Evolutionary conservation across 179 eudicot species (phyloP), one percentile per base, ranked within the genome.

Genomic region (Gypsophila paniculata): DNA sequence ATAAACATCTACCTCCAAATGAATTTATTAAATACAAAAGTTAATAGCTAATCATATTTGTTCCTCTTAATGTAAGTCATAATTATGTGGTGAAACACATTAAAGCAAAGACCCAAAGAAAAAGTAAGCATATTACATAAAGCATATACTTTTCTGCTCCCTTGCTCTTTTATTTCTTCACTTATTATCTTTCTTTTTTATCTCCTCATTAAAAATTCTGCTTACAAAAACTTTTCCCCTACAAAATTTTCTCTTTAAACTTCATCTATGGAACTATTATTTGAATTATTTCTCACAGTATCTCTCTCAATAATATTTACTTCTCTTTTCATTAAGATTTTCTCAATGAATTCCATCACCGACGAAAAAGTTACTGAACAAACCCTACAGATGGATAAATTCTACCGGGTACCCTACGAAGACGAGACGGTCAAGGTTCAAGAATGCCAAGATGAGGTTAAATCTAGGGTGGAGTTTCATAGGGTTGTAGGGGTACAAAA

Each of bases 251-350:
- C 44, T 61, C 3, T 14, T 29, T 14, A 34, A 8, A 22, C 69
- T 23, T 74, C 8, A 60, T 59, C 61, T 21, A 83, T 83, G 86
- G 86, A 83, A 82, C 65, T 83, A 26, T 68, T 78, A 18, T 57
- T 58, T 59, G 84, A 81, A 55, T 65, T 83, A 52, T 52, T 76
- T 69, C 75, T 83, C 36, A 76, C 84, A 8, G 46, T 83, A 18
- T 79, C 61, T 58, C 74, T 83, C 17, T 73, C 82, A 60, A 66
- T 83, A 18, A 77, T 81, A 55, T 66, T 76, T 75, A 75, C 78
- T 17, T 68, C 78, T 61, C 34, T 81, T 21, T 51, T 83, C 68
- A 59, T 70, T 72, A 81, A 78, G 75, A 77, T 81, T 60, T 29
- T 66, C 8, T 65, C 78, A 2, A 81, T 83, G 81, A 65, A 62